Percentiles rank a stretch among this genome's conserved stretches.
Evolutionary conservation across 129 eudicot species (phyloP).

Genomic region (Flaveria brownii): DNA sequence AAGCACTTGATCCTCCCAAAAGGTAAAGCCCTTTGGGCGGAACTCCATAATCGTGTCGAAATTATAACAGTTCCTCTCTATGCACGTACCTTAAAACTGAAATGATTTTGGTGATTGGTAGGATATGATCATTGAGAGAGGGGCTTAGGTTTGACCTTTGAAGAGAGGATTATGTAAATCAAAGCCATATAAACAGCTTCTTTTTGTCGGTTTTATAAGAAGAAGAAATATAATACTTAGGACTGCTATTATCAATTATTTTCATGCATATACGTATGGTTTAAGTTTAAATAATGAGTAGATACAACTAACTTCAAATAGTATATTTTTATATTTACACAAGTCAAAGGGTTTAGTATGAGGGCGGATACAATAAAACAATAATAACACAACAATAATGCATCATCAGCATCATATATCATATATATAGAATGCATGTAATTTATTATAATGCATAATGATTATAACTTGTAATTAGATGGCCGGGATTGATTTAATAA

Average conservation of each 20-base stretch:
- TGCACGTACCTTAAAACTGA: constrained; percentile 12
- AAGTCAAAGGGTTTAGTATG: too few relatives aligned
- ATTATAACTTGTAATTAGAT: too few relatives aligned
- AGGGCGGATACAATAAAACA: too few relatives aligned
- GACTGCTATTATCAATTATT: not conserved
- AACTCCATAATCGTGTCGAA: constrained; percentile 45
- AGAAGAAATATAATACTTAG: not conserved
- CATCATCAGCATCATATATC: too few relatives aligned
- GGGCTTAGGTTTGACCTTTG: constrained; percentile 16
- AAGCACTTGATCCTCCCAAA: constrained; percentile 36
- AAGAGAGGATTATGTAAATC: constrained; percentile 38
- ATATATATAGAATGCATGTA: too few relatives aligned
- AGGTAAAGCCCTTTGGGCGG: constrained; percentile 47
- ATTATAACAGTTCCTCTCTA: constrained; percentile 18
- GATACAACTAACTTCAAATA: too few relatives aligned
- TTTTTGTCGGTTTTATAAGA: not conserved
- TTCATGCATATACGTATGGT: too few relatives aligned
- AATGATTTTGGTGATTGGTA: not conserved
- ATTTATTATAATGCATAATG: too few relatives aligned
- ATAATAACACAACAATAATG: too few relatives aligned
- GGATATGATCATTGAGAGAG: not conserved
- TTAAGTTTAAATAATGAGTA: too few relatives aligned
- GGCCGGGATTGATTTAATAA: too few relatives aligned
- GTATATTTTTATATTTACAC: too few relatives aligned
- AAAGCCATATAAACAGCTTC: constrained; percentile 23